Evolutionary conservation across 108 stramenopile genomes (phyloP), one percentile per base, ranked within the genome.

Genomic region (Epithemia pelagica): DNA sequence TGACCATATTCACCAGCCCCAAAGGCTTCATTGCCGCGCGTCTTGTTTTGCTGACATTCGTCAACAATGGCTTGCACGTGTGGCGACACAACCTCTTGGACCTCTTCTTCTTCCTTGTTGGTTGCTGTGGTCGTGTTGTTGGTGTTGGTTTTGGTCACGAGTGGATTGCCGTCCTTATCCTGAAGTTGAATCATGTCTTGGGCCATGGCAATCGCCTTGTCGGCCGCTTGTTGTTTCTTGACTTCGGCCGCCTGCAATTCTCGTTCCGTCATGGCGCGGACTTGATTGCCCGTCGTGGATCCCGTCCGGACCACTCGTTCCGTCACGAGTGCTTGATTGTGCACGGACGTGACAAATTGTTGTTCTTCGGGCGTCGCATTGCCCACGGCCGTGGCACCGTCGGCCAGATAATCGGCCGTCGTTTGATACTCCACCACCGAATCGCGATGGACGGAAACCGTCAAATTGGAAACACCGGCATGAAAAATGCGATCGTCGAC

Each of bases 1-100:
- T 95, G 94, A 0, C 82, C 94, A 66, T 95, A 95, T 72, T 95
- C 94, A 52, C 94, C 94, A 15, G 81, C 66, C 29, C 72, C 68
- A 79, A 95, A 95, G 18, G 94, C 88, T 73, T 90, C 90, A 61
- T 95, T 95, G 15, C 90, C 94, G 57, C 86, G 89, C 15, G 82
- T 78, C 65, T 92, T 91, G 80, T 91, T 84, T 46, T 80, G 71
- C 30, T 88, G 83, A 55, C 84, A 83, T 66, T 83, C 84, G 0
- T 73, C 60, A 25, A 95, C 74, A 54, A 84, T 81, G 26, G 72
- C 64, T 33, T 87, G 88, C 59, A 91, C 85, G 20, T 83, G 74
- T 26, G 86, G 81, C 29, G 76, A 76, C 66, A 83, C 85, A 0
- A 89, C 73, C 66, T 90, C 90, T 64, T 88, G 86, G 0, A 86